Base-by-base conservation (phyloP, 225 moss, liverwort and hornwort species). In the Physcomitrellopsis africana region DNA sequence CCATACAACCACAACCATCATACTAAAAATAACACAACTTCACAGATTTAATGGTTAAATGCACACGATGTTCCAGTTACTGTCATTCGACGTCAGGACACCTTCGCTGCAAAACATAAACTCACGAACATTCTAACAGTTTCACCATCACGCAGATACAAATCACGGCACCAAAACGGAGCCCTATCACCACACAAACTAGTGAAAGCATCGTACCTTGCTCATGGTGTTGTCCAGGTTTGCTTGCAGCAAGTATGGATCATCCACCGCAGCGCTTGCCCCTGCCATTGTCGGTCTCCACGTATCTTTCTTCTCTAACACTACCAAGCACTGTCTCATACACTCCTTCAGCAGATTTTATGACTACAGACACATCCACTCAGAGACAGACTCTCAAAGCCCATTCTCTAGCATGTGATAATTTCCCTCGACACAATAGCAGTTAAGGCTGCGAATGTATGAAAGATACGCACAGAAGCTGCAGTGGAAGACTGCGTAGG, bases 181-280 rank as follows among this genome's bases (percentile, higher is more conserved):
- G 51, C 55, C 71, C 53, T 59, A 52, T 9, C 51, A 23, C 53
- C 53, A 51, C 29, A 29, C 9, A 71, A 61, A 61, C 0, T 20
- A 23, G 9, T 1, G 11, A 20, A 53, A 37, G 41, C 54, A 26
- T 26, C 29, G 18, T 47, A 74, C 82, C 79, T 83, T 79, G 61
- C 60, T 71, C 1, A 24, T 61, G 26, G 60, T 32, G 42, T 52
- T 71, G 62, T 67, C 75, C 17, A 82, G 54, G 47, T 62, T 54
- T 1, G 79, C 74, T 53, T 79, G 78, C 71, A 82, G 60, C 71
- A 75, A 65, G 42, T 75, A 82, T 58, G 32, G 10, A 51, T 82
- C 70, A 13, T 78, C 78, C 32, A 29, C 46, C 75, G 70, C 60
- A 17, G 65, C 17, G 60, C 29, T 69, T 20, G 47, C 74, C 57